A percentile compares a stretch with the other conserved stretches of the same genome.
Evolutionary conservation across 192 early-diverging fungal genomes (phyloP).

Genomic region (Coemansia sp.): DNA sequence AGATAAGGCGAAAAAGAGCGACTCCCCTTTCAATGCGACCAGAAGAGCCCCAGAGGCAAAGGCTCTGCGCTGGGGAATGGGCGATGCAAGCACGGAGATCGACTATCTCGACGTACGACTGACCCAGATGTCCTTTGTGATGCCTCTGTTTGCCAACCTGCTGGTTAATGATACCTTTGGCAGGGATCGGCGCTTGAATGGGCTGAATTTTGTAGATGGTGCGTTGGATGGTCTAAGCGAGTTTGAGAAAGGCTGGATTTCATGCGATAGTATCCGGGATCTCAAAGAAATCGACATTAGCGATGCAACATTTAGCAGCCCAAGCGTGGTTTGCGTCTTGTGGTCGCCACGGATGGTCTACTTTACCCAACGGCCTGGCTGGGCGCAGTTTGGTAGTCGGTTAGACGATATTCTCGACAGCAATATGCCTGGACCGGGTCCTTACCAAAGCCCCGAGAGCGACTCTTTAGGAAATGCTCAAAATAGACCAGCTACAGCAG

Average conservation of each 20-base stretch:
- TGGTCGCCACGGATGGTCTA: constrained; percentile 58
- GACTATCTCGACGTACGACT: constrained; percentile 58
- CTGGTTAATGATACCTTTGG: constrained; percentile 2
- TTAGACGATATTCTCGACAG: constrained; percentile 31
- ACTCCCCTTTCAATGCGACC: not conserved
- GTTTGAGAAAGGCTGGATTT: constrained; percentile 43
- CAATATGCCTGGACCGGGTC: not conserved
- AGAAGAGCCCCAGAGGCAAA: constrained; percentile 17
- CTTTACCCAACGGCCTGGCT: constrained; percentile 52
- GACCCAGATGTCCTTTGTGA: constrained; percentile 38
- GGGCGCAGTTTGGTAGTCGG: constrained; percentile 25
- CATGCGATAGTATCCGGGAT: constrained; percentile 42
- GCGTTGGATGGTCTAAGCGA: constrained; percentile 20
- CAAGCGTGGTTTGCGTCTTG: constrained; percentile 46
- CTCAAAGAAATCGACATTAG: constrained; percentile 46
- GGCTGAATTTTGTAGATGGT: constrained; percentile 30
- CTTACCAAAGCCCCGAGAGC: not conserved
- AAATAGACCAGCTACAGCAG: constrained; percentile 1
- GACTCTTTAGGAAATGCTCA: constrained; percentile 1
- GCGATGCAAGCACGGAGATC: constrained; percentile 56
- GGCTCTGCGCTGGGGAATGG: constrained; percentile 54
- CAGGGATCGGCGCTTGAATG: constrained; percentile 17
- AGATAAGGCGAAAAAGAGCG: constrained; percentile 3
- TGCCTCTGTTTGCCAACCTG: constrained; percentile 47
- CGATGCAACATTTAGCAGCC: constrained; percentile 42